A percentile compares a stretch with the other conserved stretches of the same genome.
Conservation (phyloP, 2,329 filamentous ascomycete species). For the Colletotrichum siamense region DNA sequence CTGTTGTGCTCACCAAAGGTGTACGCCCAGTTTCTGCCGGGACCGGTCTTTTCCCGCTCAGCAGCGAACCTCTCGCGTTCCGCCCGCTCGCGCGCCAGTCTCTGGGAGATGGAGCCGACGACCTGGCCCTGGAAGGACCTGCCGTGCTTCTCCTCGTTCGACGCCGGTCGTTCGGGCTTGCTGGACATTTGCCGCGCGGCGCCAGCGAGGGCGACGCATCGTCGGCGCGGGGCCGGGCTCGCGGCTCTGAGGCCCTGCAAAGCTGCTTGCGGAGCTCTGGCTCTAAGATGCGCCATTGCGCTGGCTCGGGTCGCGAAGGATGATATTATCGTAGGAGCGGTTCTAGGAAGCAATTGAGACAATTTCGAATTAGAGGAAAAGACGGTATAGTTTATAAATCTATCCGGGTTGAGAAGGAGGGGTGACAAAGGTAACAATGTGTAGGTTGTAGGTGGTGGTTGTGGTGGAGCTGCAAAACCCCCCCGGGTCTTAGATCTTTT, state of each 20-base stretch:
- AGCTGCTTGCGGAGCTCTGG: slow-evolving; percentile 33
- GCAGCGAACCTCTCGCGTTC: slow-evolving; percentile 56
- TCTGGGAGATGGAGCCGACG: slow-evolving; percentile 61
- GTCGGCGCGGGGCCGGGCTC: slow-evolving; percentile 18
- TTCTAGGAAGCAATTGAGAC: neutral
- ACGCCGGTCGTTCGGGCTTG: slow-evolving; percentile 22
- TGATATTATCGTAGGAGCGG: neutral
- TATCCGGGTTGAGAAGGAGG: neutral
- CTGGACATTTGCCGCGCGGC: slow-evolving; percentile 25
- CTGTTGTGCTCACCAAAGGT: slow-evolving; percentile 56
- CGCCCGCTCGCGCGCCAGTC: slow-evolving; percentile 59
- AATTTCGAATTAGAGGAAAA: neutral
- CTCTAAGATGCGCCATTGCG: slow-evolving; percentile 38
- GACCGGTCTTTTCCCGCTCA: slow-evolving; percentile 39
- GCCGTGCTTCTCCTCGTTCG: slow-evolving; percentile 42
- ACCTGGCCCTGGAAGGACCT: slow-evolving; percentile 63
- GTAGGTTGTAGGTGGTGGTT: slow-evolving; percentile 2
- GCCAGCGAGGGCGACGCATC: slow-evolving; percentile 12
- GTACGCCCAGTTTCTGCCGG: slow-evolving; percentile 52
- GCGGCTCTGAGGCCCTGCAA: slow-evolving; percentile 33
- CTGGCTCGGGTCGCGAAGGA: neutral
- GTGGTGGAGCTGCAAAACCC: slow-evolving; percentile 9
- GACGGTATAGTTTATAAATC: neutral
- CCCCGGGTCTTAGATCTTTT: slow-evolving; percentile 13
- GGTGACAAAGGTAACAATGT: neutral